phyloP scores from a whole-genome alignment of 2,329 filamentous ascomycete genomes.

The Fusarium nematophilum region DNA sequence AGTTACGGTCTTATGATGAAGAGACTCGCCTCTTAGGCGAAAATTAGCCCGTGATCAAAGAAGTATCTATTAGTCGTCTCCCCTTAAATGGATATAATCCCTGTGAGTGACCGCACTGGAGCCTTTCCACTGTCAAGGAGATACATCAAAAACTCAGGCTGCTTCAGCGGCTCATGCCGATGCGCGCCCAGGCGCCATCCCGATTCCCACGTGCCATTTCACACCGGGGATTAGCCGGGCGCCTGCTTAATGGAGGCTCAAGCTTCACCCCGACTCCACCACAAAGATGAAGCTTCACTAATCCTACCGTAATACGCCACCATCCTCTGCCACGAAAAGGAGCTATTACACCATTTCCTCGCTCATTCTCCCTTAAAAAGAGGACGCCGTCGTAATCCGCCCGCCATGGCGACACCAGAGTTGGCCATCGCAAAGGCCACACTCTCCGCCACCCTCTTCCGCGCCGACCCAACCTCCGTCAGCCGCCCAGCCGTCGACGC shows the following conservation, averaged over 20 bases:
- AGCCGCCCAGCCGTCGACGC: conserved; percentile 75
- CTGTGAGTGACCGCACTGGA: too few relatives aligned
- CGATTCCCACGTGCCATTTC: conserved; percentile 19
- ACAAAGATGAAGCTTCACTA: conserved; percentile 25
- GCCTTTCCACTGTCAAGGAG: too few relatives aligned
- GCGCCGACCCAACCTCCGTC: conserved; percentile 77
- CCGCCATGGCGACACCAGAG: conserved; percentile 73
- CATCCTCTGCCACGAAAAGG: too few relatives aligned
- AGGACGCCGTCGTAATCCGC: not conserved
- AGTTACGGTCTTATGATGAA: too few relatives aligned
- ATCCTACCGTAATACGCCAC: too few relatives aligned
- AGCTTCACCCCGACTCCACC: conserved; percentile 23
- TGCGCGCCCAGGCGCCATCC: too few relatives aligned
- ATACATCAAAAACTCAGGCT: too few relatives aligned
- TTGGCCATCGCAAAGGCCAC: conserved; percentile 83
- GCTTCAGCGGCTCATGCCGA: conserved; percentile 10
- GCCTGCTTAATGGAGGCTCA: conserved; percentile 5
- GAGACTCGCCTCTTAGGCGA: too few relatives aligned
- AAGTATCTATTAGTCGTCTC: too few relatives aligned
- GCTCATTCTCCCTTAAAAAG: not conserved
- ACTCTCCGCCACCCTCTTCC: conserved; percentile 79
- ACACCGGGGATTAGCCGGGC: conserved; percentile 31
- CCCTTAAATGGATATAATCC: too few relatives aligned
- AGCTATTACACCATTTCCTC: conserved; percentile 1
- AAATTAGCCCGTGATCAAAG: too few relatives aligned